Percentiles rank a stretch among this genome's conserved stretches.
Conservation (phyloP, 805 yeast genomes). For the Debaryomyces maramus region DNA sequence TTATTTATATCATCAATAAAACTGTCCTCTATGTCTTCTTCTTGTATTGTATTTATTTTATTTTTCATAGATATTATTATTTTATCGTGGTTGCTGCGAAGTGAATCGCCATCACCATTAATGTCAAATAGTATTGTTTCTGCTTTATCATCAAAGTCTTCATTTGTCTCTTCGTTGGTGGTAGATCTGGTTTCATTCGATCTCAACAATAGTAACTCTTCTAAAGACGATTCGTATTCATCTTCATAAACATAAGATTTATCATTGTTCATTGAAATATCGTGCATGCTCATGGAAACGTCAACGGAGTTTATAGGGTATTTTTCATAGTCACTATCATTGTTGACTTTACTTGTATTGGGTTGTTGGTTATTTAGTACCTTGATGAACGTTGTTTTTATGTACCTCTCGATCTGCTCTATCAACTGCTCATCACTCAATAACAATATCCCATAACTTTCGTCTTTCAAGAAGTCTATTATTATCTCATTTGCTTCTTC, state of each 20-base stretch:
- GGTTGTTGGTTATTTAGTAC: conserved; percentile 4
- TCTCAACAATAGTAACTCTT: conserved; percentile 15
- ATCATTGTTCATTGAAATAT: conserved; percentile 5
- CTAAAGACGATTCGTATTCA: conserved; percentile 15
- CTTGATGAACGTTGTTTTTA: conserved; percentile 16
- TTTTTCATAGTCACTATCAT: not conserved
- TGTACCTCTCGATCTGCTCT: conserved; percentile 27
- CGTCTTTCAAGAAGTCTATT: conserved; percentile 31
- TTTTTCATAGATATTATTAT: not conserved
- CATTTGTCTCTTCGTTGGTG: conserved; percentile 12
- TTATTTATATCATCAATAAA: conserved; percentile 27
- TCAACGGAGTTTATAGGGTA: not conserved
- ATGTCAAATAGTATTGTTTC: not conserved
- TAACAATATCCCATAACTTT: conserved; percentile 27
- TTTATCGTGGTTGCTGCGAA: not conserved
- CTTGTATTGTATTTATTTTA: not conserved
- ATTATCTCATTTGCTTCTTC: conserved; percentile 15
- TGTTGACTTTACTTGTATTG: not conserved
- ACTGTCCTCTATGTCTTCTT: conserved; percentile 9
- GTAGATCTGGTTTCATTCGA: conserved; percentile 29
- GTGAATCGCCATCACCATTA: not conserved
- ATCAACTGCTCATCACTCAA: conserved; percentile 27
- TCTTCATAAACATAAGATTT: conserved; percentile 15
- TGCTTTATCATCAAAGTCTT: conserved; percentile 1
- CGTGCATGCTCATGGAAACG: not conserved